These are phyloP conservation scores for Yamadazyma trypodendri DNA, from an alignment of 1,139 yeast species.

Conservation along the genomic window DNA sequence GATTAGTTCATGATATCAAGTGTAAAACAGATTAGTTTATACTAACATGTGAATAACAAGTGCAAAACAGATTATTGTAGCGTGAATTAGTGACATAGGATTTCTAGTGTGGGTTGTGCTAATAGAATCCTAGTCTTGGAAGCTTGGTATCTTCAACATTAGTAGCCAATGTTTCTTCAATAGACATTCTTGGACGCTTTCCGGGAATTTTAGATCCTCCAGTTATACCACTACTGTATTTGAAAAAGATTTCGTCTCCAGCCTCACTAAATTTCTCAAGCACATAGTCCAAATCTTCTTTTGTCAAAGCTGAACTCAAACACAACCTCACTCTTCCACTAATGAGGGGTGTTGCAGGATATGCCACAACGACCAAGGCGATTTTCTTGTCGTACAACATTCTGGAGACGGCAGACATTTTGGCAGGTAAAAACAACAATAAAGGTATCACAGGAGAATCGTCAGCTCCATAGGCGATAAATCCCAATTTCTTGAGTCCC, in stretches of 20 bases:
- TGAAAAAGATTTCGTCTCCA: conserved; percentile 75
- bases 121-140: conserved; percentile 12
- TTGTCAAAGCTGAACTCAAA: conserved; percentile 87
- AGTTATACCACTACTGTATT: conserved; percentile 74
- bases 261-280: conserved; percentile 71
- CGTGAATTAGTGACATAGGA: neutral
- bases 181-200: conserved; percentile 70
- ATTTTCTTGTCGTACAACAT: conserved; percentile 74
- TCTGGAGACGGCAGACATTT: conserved; percentile 91
- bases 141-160: conserved; percentile 71
- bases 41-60: neutral
- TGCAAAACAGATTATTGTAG: too few relatives aligned
- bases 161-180: conserved; percentile 72
- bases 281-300: conserved; percentile 86
- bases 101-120: neutral
- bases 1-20: conserved; percentile 2
- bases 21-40: neutral
- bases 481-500: conserved; percentile 89
- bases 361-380: conserved; percentile 95
- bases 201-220: conserved; percentile 61
- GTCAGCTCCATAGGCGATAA: conserved; percentile 90
- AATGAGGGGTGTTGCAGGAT: conserved; percentile 94
- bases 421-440: conserved; percentile 82
- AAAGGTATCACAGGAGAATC: conserved; percentile 96
- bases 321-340: conserved; percentile 91